phyloP scores from a whole-genome alignment of 768 basidiomycete species.

The Chiua virens region DNA sequence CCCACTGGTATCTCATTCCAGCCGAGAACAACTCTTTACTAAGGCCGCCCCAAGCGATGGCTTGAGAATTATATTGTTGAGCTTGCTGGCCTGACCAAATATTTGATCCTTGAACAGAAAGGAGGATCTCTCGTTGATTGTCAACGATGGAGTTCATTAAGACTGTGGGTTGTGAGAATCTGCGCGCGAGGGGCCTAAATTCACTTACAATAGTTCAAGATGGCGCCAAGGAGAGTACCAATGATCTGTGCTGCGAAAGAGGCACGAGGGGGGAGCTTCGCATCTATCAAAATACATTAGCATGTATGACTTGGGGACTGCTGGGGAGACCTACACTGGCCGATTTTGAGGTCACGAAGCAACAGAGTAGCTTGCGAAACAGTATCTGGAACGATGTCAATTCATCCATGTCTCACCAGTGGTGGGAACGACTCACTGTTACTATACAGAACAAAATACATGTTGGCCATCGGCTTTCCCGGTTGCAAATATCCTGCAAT shows the following conservation, averaged over 20 bases:
- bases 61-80: constrained; percentile 32
- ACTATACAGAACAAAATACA: constrained; percentile 45
- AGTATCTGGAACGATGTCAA: constrained; percentile 40
- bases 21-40: constrained; percentile 34
- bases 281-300: constrained; percentile 21
- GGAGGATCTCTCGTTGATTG: constrained; percentile 47
- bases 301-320: constrained; percentile 34
- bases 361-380: constrained; percentile 49
- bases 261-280: constrained; percentile 63
- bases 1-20: constrained; percentile 37
- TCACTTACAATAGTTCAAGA: constrained; percentile 44
- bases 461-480: constrained; percentile 43
- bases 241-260: constrained; percentile 59
- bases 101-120: constrained; percentile 54
- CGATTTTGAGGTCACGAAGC: constrained; percentile 55
- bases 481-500: constrained; percentile 38
- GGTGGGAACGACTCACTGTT: constrained; percentile 35
- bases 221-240: constrained; percentile 54
- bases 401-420: constrained; percentile 41
- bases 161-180: constrained; percentile 37
- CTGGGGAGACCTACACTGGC: constrained; percentile 17
- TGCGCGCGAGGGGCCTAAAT: neutral
- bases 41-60: constrained; percentile 42
- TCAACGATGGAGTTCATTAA: constrained; percentile 61
- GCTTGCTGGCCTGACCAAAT: constrained; percentile 33